These are phyloP conservation scores for Rhodotorula sp. DNA, from an alignment of 1,284 basidiomycete genomes.

Conservation along the genomic window DNA sequence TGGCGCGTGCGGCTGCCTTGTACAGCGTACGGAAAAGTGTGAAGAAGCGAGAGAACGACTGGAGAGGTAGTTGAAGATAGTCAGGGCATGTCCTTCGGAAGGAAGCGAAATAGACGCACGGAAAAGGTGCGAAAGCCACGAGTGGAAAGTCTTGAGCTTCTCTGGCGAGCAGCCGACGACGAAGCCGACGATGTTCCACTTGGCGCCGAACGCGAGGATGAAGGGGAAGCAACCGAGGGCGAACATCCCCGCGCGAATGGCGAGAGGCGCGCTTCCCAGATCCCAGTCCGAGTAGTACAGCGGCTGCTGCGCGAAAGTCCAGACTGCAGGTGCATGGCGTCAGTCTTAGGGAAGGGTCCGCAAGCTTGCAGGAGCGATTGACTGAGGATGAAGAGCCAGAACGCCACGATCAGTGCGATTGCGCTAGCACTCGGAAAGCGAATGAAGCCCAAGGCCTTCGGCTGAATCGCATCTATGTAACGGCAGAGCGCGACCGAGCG, in stretches of 20 bases:
- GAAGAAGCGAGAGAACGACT: constrained; percentile 39
- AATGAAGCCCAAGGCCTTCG: constrained; percentile 45
- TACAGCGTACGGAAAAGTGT: constrained; percentile 43
- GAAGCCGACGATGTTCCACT: constrained; percentile 53
- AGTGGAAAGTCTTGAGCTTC: constrained; percentile 56
- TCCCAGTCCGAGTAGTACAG: constrained; percentile 49
- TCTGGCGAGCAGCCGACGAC: constrained; percentile 56
- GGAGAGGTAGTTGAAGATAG: not conserved
- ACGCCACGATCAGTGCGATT: constrained; percentile 47
- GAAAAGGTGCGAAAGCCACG: constrained; percentile 51
- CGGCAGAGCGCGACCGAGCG: constrained; percentile 18
- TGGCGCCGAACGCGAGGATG: constrained; percentile 51
- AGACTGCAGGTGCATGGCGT: constrained; percentile 5
- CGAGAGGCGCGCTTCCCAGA: constrained; percentile 51
- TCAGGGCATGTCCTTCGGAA: not conserved
- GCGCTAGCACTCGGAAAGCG: constrained; percentile 52
- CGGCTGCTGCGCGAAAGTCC: constrained; percentile 49
- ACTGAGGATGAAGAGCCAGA: constrained; percentile 49
- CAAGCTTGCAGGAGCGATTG: no score
- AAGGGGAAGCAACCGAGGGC: constrained; percentile 44
- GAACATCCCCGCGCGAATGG: constrained; percentile 49
- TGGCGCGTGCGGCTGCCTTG: constrained; percentile 37
- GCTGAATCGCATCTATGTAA: constrained; percentile 30
- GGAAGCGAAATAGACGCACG: constrained; percentile 49
- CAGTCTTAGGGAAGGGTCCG: no score